These are phyloP conservation scores for Cynara cardunculus DNA, from an alignment of 129 eudicot species.

Conservation along the genomic window DNA sequence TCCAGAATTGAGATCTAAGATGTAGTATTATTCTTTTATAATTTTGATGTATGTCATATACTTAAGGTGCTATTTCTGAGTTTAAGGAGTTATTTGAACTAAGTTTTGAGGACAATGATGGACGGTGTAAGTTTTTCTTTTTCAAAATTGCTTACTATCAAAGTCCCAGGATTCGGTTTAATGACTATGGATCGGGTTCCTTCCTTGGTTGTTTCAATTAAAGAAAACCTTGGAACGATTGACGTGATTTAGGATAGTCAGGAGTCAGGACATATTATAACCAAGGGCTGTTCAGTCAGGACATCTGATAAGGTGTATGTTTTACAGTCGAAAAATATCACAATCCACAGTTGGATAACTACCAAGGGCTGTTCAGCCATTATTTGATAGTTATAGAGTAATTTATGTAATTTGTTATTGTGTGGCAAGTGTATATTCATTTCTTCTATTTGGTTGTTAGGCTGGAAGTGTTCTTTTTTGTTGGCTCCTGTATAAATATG, in stretches of 20 bases:
- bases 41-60: not conserved
- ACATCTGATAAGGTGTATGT: not conserved
- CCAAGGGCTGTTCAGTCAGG: too few species aligned
- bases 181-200: not conserved
- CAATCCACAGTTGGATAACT: not conserved
- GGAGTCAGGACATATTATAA: not conserved
- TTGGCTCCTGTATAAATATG: not conserved
- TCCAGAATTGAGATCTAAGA: constrained; percentile 18
- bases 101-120: not conserved
- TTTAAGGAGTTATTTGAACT: not conserved
- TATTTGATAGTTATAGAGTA: not conserved
- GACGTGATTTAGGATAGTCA: not conserved
- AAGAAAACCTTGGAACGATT: not conserved
- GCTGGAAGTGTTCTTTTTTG: not conserved
- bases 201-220: not conserved
- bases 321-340: not conserved
- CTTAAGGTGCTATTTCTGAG: not conserved
- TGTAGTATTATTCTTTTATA: not conserved
- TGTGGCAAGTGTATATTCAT: not conserved
- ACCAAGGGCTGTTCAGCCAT: not conserved
- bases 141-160: not conserved
- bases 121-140: not conserved
- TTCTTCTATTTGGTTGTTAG: not conserved
- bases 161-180: not conserved
- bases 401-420: not conserved